Conservation (phyloP, 1,139 yeast genomes). For the Taphrina flavorubra region DNA sequence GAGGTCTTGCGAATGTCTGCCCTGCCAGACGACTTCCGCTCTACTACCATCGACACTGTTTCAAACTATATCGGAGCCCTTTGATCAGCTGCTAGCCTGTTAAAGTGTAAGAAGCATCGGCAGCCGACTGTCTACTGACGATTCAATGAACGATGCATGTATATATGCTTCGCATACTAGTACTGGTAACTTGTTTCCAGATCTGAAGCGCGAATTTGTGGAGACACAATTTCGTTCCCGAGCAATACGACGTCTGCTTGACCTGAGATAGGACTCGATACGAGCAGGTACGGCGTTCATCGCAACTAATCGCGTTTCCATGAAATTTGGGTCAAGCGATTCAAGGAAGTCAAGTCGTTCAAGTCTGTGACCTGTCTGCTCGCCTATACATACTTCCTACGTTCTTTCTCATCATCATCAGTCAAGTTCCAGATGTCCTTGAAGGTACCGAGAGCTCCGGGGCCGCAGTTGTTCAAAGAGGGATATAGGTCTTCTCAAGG, state of each 20-base stretch:
- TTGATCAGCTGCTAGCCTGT: not conserved
- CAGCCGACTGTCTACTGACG: not conserved
- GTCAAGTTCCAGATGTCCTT: conserved; percentile 69
- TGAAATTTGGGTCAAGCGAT: not conserved
- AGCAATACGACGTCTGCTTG: not conserved
- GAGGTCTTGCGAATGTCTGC: conserved; percentile 8
- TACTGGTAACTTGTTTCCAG: not conserved
- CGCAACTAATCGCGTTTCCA: conserved; percentile 2
- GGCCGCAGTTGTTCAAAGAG: conserved; percentile 89
- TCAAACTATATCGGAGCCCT: not conserved
- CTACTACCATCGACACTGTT: not conserved
- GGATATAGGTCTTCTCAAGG: conserved; percentile 89
- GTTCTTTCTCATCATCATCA: not conserved
- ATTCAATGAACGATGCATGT: not conserved
- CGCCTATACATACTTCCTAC: not conserved
- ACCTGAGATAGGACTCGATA: not conserved
- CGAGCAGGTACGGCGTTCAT: not conserved
- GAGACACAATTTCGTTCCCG: not conserved
- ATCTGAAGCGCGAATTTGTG: conserved; percentile 9
- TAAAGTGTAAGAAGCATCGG: not conserved
- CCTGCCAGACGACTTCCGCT: not conserved
- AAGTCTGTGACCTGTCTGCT: not conserved
- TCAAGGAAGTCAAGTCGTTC: not conserved
- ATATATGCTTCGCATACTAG: no score
- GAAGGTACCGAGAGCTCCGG: conserved; percentile 90